phyloP scores from a whole-genome alignment of 164 flowering plant species.

The Cinnamomum chago region DNA sequence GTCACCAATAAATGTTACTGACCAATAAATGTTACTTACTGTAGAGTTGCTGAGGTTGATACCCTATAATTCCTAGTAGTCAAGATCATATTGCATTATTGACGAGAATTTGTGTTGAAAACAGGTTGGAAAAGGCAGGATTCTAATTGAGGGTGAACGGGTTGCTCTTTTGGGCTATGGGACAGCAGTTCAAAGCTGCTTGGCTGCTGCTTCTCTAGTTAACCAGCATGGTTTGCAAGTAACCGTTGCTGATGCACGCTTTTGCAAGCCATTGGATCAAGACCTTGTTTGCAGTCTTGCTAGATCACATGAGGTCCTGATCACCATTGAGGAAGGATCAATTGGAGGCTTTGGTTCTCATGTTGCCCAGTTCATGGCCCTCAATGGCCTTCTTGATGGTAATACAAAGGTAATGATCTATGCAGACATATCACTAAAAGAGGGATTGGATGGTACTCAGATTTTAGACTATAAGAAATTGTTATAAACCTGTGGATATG shows the following conservation, averaged over 20 bases:
- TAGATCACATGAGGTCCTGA: conserved; percentile 73
- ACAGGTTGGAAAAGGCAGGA: conserved; percentile 72
- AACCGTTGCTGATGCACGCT: conserved; percentile 93
- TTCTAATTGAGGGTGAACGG: conserved; percentile 78
- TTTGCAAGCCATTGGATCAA: conserved; percentile 88
- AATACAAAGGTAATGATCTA: conserved; percentile 52
- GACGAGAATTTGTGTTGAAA: neutral
- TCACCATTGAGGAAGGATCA: conserved; percentile 94
- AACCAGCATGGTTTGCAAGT: conserved; percentile 47
- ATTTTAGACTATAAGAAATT: neutral
- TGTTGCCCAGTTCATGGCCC: conserved; percentile 86
- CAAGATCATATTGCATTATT: too few relatives aligned
- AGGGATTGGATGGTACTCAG: neutral
- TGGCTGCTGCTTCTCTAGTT: conserved; percentile 67
- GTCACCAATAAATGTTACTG: too few relatives aligned
- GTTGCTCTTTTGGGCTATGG: conserved; percentile 97
- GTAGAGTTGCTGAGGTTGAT: neutral
- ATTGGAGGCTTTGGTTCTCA: conserved; percentile 97
- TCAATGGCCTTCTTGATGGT: conserved; percentile 92
- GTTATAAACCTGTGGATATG: too few relatives aligned
- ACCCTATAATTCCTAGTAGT: neutral
- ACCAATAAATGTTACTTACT: too few relatives aligned
- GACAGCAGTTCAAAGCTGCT: conserved; percentile 79
- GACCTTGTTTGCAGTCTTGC: conserved; percentile 67
- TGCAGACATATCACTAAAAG: neutral